A percentile compares a stretch with the other conserved stretches of the same genome.
Evolutionary conservation across 1,139 yeast species (phyloP).

Genomic region (Scheffersomyces cryptocercus): DNA sequence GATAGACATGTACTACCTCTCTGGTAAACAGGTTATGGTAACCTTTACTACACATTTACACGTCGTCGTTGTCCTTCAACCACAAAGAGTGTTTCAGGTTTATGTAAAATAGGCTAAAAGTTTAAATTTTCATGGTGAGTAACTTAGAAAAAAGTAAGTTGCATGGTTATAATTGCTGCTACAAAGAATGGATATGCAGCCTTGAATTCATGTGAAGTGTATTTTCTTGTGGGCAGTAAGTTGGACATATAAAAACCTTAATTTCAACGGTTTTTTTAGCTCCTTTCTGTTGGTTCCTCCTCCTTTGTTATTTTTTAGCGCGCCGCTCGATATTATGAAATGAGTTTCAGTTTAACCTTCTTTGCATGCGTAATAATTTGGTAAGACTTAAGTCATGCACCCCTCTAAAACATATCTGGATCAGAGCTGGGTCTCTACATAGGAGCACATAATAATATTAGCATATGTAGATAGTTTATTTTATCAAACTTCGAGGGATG

Average conservation of each 20-base stretch:
- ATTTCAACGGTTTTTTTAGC: conserved; percentile 1
- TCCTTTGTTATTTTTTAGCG: too few relatives aligned
- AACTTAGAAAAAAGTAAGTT: neutral
- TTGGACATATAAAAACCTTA: neutral
- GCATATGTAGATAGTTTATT: too few relatives aligned
- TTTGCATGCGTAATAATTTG: conserved; percentile 1
- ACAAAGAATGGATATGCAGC: too few relatives aligned
- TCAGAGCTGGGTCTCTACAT: too few relatives aligned
- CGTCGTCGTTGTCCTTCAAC: too few relatives aligned
- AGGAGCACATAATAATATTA: too few relatives aligned
- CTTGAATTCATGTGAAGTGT: neutral
- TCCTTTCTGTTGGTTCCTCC: neutral
- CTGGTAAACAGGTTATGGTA: too few relatives aligned
- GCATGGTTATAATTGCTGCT: too few relatives aligned
- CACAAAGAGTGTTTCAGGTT: neutral
- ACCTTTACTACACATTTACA: too few relatives aligned
- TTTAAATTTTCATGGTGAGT: neutral
- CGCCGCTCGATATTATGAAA: neutral
- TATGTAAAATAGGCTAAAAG: neutral
- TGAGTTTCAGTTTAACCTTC: conserved; percentile 1
- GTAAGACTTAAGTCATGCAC: neutral
- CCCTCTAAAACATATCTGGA: neutral
- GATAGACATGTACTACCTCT: too few relatives aligned
- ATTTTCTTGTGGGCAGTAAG: neutral
- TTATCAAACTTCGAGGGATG: too few relatives aligned